Evolutionary conservation across 2,329 filamentous ascomycete species (phyloP), one percentile per base, ranked within the genome.

Genomic region (Pyricularia pennisetigena): DNA sequence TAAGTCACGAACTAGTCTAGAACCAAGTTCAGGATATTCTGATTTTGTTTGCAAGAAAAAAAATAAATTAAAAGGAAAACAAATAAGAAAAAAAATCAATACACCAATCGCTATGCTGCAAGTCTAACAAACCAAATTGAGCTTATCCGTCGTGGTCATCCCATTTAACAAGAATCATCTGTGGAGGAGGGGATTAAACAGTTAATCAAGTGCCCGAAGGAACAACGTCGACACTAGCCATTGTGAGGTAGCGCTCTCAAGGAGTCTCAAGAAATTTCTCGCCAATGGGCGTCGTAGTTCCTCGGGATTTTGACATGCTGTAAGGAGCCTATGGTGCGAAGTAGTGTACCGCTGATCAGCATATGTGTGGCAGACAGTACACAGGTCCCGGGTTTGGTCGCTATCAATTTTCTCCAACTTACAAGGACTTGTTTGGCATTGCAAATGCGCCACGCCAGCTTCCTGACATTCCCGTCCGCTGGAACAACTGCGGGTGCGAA

Each of bases 381-480:
- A 9, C 28, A n/a, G 16, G 6, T 54, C 41, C 4, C 32, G 14
- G 14, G 3, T 30, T 29, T 8, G 4, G 10, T 16, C 23, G 12
- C 32, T 30, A 9, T 29, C 41, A 3, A n/a, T 14, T 62, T 28
- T 3, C 20, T 3, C 32, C 12, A 10, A 85, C 90, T 81, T 82
- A 96, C 93, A 80, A 98, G 79, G 71, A 97, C 95, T 79, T 94
- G 92, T 82, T 97, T 97, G 49, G 95, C 95, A 77, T 97, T 97
- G 77, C 91, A 95, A 71, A 99, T 92, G 74, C 95, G 86, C 94
- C 94, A 97, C 6, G 94, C 93, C 71, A 99, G 81, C 76, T 97
- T 97, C 75, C 86, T 88, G 69, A 98, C 91, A 73, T 90, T 96
- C 6, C 95, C 93, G 79, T 99, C 95, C 0, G 94, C 93, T 67